Evolutionary conservation across 2,329 filamentous ascomycete genomes (phyloP), one percentile per base, ranked within the genome.

Genomic region (Ophiostoma piceae): DNA sequence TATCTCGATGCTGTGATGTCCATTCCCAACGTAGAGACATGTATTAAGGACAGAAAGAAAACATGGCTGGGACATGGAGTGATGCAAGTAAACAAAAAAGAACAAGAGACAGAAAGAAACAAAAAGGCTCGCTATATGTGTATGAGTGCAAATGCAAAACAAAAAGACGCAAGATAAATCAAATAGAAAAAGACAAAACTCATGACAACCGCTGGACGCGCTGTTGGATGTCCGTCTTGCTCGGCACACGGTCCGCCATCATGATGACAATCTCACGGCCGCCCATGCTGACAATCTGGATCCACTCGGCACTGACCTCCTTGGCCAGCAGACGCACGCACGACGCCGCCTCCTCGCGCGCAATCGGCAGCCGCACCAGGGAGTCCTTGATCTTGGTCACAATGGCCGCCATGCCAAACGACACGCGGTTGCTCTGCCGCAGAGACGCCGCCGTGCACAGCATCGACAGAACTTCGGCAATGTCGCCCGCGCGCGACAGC

Each of bases 351-450:
- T 87, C 86, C 60, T 85, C 85, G 66, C 77, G 78, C 41, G 84
- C 84, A 68, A 87, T 79, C 2, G 85, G 84, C 73, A 82, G 80
- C 4, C 84, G 81, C 9, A 66, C 65, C 70, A 91, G 80, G 35
- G 90, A 92, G 77, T 92, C 89, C 75, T 84, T 85, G 67, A 93
- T 81, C 76, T 88, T 89, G 73, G 87, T 84, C 22, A 89, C 79
- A 69, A 92, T 80, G 14, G 82, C 83, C 37, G 84, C 80, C 82
- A 92, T 85, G 32, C 85, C 85, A 75, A 91, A 92, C 0, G 89
- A 86, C 72, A 90, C 81, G 11, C 87, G 82, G 4, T 82, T 84
- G 4, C 82, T 84, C 75, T 86, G 82, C 19, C 82, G 82, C n/a
- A 67, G 54, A 39, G 79, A 80, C 8, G 80, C 79, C n/a, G 82